phyloP scores from a whole-genome alignment of 768 basidiomycete genomes.

The Naganishia antarctica region DNA sequence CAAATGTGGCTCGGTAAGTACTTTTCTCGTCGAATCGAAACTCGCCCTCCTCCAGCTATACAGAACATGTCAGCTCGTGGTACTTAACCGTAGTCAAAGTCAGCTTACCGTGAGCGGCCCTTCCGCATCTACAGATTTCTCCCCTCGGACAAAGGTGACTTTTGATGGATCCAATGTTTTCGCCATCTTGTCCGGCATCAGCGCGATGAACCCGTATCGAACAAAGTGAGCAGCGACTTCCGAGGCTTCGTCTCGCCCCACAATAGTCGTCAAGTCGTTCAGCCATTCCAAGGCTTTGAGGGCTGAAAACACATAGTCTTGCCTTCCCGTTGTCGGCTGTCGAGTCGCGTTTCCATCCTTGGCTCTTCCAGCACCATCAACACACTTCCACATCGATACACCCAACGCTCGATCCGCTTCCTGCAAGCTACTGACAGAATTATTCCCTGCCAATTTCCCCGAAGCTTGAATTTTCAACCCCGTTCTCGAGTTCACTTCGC shows the following conservation, averaged over 20 bases:
- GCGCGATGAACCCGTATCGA: slow-evolving; percentile 78
- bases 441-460: not conserved
- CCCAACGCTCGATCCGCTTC: slow-evolving; percentile 22
- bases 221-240: slow-evolving; percentile 98
- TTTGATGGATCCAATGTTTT: slow-evolving; percentile 41
- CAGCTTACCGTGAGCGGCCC: not conserved
- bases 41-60: slow-evolving; percentile 75
- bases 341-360: slow-evolving; percentile 31
- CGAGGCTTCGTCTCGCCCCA: slow-evolving; percentile 90
- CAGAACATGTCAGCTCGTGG: slow-evolving; percentile 16
- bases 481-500: slow-evolving; percentile 61
- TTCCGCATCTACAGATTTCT: slow-evolving; percentile 40
- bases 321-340: not conserved
- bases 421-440: not conserved
- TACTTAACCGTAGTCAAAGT: slow-evolving; percentile 29
- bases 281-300: slow-evolving; percentile 91
- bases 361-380: slow-evolving; percentile 46
- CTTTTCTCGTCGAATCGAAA: slow-evolving; percentile 95
- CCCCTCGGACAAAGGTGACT: slow-evolving; percentile 39
- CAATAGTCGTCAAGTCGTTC: slow-evolving; percentile 92
- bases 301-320: slow-evolving; percentile 68
- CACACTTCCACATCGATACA: slow-evolving; percentile 10
- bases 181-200: slow-evolving; percentile 55
- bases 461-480: not conserved
- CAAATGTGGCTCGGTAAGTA: slow-evolving; percentile 88